phyloP scores from a whole-genome alignment of 768 basidiomycete genomes.

The Brasilioporus rufonigricans region DNA sequence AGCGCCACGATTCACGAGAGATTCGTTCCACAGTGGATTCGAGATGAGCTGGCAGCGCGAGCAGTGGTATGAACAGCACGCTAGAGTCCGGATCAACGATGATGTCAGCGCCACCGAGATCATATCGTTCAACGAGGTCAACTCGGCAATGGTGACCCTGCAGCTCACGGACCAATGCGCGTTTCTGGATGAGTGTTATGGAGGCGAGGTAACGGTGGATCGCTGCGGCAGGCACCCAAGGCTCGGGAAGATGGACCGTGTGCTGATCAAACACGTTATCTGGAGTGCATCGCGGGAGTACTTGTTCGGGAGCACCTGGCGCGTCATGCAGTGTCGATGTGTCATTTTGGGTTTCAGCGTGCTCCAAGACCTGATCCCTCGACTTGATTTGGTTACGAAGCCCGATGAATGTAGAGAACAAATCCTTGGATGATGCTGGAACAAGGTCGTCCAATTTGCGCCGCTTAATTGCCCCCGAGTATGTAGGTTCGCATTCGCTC shows the following conservation, averaged over 20 bases:
- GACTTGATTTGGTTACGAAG: conserved; percentile 21
- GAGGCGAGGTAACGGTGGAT: conserved; percentile 69
- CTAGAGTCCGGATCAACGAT: conserved; percentile 64
- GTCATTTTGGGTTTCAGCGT: conserved; percentile 13
- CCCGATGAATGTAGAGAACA: conserved; percentile 26
- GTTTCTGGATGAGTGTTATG: conserved; percentile 65
- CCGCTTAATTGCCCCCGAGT: conserved; percentile 17
- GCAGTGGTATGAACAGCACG: conserved; percentile 47
- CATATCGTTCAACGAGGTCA: conserved; percentile 62
- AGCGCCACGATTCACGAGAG: conserved; percentile 62
- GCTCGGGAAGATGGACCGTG: conserved; percentile 44
- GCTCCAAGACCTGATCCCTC: conserved; percentile 2
- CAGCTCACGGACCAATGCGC: conserved; percentile 53
- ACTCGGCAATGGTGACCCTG: conserved; percentile 43
- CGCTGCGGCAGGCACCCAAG: conserved; percentile 30
- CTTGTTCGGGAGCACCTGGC: conserved; percentile 9
- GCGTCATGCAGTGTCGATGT: conserved; percentile 5
- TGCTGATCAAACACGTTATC: conserved; percentile 40
- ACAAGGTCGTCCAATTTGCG: conserved; percentile 25
- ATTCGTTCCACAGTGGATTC: conserved; percentile 45
- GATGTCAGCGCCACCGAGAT: conserved; percentile 59
- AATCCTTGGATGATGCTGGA: conserved; percentile 24
- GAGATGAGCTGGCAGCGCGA: conserved; percentile 48
- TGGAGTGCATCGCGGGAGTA: conserved; percentile 32
- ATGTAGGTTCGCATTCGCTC: not conserved